Evolutionary conservation across 805 yeast species (phyloP), one percentile per base, ranked within the genome.

Genomic region (Saturnispora sanitii): DNA sequence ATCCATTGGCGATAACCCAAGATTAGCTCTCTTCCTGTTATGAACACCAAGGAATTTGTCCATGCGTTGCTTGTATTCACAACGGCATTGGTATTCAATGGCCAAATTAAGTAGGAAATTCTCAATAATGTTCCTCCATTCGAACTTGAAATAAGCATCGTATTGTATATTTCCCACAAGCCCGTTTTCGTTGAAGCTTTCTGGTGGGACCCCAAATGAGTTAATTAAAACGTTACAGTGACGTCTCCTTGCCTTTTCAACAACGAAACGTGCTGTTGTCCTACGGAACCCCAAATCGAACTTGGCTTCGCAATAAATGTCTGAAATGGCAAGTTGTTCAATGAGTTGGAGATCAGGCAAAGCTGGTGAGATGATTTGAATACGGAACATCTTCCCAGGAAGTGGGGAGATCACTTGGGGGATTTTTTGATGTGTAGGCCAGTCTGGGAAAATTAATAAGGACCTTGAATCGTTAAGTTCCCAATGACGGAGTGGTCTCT

Each of bases 41-140:
- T 43, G 60, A 18, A 53, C 51, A 48, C 69, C 68, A 49, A 72
- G 72, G 49, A 66, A 54, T 27, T 66, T 70, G 25, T 67, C 58
- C 46, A 82, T 70, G 33, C 64, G 62, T 37, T 62, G 62, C 50
- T 75, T 75, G 54, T 76, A 82, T 51, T 82, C 86, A 27, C 64
- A 61, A 17, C 85, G 67, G 49, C 86, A 78, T 54, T 82, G 86
- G 13, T 79, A 75, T 49, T 79, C 86, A 36, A 80, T 80, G 4
- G 76, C 83, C 23, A 79, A 62, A 52, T 76, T 77, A 28, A 79
- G 57, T 28, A 78, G 50, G 51, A 73, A 82, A 57, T 79, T 81
- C 48, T 82, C 90, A 44, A 82, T 77, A 21, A 82, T 70, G 51
- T 79, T 77, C 49, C 88, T 64, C 85, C 87, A 80, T 55, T 81